Conservation (phyloP, 2,329 filamentous ascomycete species). For the Alternaria novae-zelandiae region DNA sequence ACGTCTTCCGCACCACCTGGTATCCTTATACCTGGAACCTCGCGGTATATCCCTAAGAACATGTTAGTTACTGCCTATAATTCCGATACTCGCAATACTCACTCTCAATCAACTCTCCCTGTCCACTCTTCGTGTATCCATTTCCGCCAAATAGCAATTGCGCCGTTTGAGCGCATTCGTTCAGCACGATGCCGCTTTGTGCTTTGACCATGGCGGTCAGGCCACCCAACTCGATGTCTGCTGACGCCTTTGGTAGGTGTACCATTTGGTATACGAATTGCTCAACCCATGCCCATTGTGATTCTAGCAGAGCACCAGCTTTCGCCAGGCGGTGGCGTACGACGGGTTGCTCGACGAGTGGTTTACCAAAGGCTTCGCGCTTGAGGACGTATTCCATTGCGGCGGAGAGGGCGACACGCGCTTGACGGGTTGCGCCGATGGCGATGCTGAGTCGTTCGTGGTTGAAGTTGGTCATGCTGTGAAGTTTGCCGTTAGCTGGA, state of each 20-base stretch:
- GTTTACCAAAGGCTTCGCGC: constrained; percentile 71
- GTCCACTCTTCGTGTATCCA: constrained; percentile 72
- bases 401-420: constrained; percentile 64
- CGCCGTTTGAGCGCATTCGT: constrained; percentile 73
- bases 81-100: constrained; percentile 46
- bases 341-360: constrained; percentile 75
- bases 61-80: constrained; percentile 14
- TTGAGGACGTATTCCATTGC: constrained; percentile 70
- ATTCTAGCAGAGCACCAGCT: constrained; percentile 71
- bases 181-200: constrained; percentile 72
- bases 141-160: constrained; percentile 77
- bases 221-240: constrained; percentile 70
- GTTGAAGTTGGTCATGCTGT: constrained; percentile 76
- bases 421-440: constrained; percentile 67
- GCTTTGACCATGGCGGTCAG: constrained; percentile 76
- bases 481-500: background rate
- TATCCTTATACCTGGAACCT: constrained; percentile 66
- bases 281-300: constrained; percentile 75
- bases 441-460: constrained; percentile 74
- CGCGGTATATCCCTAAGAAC: constrained; percentile 63
- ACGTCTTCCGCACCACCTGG: constrained; percentile 77
- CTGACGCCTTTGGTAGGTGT: constrained; percentile 64
- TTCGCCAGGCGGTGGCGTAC: constrained; percentile 76
- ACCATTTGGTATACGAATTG: constrained; percentile 73
- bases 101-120: constrained; percentile 75